A percentile compares a stretch with the other conserved stretches of the same genome.
phyloP scores from a whole-genome alignment of 2,329 filamentous ascomycete species.

The Monosporascus sp. region DNA sequence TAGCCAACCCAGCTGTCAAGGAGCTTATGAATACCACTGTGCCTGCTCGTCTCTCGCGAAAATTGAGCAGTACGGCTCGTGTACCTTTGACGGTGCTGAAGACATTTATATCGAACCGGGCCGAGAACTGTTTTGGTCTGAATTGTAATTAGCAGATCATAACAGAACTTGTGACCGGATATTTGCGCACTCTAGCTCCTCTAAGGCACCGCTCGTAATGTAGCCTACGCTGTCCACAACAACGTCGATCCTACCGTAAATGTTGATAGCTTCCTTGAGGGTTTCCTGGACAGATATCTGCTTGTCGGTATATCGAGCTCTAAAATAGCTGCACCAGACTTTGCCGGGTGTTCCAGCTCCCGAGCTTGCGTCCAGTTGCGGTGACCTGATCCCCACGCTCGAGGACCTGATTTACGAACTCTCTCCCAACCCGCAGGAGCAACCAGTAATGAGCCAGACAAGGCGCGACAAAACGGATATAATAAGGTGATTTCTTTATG shows the following conservation, averaged over 20 bases:
- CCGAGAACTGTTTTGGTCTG: constrained; percentile 3
- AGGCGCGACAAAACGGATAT: constrained; percentile 4
- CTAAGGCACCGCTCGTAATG: constrained; percentile 5
- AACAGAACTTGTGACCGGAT: no score
- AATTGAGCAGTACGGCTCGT: constrained; percentile 9
- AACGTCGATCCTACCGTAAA: constrained; percentile 12
- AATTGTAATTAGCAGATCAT: background rate
- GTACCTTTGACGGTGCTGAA: constrained; percentile 12
- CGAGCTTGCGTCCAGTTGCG: constrained; percentile 8
- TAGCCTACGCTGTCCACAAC: constrained; percentile 16
- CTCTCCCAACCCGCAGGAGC: constrained; percentile 14
- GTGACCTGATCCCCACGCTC: constrained; percentile 10
- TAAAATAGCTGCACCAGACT: constrained; percentile 6
- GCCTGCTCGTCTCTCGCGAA: constrained; percentile 8
- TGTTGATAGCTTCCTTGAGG: constrained; percentile 8
- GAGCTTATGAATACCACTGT: constrained; percentile 15
- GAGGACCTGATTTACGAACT: constrained; percentile 7
- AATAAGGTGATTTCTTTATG: no score
- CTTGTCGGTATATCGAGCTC: constrained; percentile 11
- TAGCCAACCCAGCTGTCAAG: constrained; percentile 9
- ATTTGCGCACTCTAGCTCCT: constrained; percentile 11
- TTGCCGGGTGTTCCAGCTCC: constrained; percentile 10
- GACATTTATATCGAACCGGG: constrained; percentile 14
- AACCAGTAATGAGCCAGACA: constrained; percentile 14
- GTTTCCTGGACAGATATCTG: constrained; percentile 8